Evolutionary conservation across 257 asterid genomes (phyloP), one percentile per base, ranked within the genome.

Genomic region (Ocimum tenuiflorum): DNA sequence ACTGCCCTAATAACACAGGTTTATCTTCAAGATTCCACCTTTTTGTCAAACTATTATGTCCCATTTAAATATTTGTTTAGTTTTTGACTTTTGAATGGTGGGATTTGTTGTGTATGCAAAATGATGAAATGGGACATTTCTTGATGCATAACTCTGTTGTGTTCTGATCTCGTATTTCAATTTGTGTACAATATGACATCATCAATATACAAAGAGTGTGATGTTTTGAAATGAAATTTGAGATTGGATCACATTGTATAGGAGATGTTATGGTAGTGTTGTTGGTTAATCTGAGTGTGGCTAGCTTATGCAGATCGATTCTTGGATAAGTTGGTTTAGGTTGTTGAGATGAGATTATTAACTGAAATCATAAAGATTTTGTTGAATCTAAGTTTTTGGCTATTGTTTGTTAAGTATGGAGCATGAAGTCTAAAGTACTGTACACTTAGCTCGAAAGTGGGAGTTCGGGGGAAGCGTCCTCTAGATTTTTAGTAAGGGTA

Each of bases 1-100:
- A 43, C 69, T 87, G 89, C 76, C 63, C 76, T 12, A 24, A 43
- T 20, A 3, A 19, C 46, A 17, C 78, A 82, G 95, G 96, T 88
- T 58, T 51, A 36, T 41, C 62, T 23, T 42, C 8, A 8, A 33
- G 51, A 38, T 20, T 56, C 15, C 8, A 8, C 4, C 1, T 48
- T 69, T 13, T 52, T 0, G 18, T 35, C 8, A n/a, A 15, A 46
- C 10, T 48, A 15, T n/a, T 10, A 29, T 47, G 3, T 61, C 19
- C 53, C 18, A 0, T 42, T 8, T 10, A 2, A 59, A 35, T 35
- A 45, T 22, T 20, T 47, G 7, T 43, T 9, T 38, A 65, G 7
- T 19, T 39, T 43, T 4, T 2, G 12, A 42, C 17, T 10, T 33
- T 38, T 15, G 41, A n/a, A 19, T 39, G 54, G 49, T 38, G 62